Percentiles rank a stretch among this genome's conserved stretches.
Evolutionary conservation across 2,329 filamentous ascomycete genomes (phyloP).

Genomic region (Cyphellophora attinorum): DNA sequence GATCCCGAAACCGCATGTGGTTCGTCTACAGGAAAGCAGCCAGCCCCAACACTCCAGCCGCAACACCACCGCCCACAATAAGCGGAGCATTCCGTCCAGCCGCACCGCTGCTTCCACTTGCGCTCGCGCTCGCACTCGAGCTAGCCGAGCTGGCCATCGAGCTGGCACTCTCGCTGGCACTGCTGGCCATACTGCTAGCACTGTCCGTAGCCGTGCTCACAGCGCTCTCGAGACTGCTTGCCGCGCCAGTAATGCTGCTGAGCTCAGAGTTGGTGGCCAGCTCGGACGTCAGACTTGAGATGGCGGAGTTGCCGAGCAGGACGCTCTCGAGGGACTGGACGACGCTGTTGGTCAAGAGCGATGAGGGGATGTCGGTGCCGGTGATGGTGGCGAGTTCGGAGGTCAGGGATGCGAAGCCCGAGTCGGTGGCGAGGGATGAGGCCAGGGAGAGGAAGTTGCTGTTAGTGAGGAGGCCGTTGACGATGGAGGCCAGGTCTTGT

Average conservation of each 20-base stretch:
- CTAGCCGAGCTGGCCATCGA: not conserved
- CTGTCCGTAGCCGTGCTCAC: no score
- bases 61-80: not conserved
- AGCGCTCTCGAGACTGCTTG: not conserved
- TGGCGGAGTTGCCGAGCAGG: not conserved
- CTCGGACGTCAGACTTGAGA: not conserved
- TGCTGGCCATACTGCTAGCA: no score
- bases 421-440: not conserved
- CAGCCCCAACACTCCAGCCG: not conserved
- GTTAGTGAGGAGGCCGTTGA: not conserved
- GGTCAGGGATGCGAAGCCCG: not conserved
- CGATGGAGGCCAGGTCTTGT: not conserved
- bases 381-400: not conserved
- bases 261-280: not conserved
- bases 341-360: not conserved
- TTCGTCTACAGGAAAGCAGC: not conserved
- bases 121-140: no score
- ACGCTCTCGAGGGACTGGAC: not conserved
- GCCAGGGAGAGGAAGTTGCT: not conserved
- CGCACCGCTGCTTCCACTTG: not conserved
- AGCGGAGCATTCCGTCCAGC: not conserved
- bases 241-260: not conserved
- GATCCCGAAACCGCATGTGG: no score
- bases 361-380: slow-evolving; percentile 1
- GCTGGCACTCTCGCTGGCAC: no score